phyloP scores from a whole-genome alignment of 768 basidiomycete species.

The Ramaria rubella region DNA sequence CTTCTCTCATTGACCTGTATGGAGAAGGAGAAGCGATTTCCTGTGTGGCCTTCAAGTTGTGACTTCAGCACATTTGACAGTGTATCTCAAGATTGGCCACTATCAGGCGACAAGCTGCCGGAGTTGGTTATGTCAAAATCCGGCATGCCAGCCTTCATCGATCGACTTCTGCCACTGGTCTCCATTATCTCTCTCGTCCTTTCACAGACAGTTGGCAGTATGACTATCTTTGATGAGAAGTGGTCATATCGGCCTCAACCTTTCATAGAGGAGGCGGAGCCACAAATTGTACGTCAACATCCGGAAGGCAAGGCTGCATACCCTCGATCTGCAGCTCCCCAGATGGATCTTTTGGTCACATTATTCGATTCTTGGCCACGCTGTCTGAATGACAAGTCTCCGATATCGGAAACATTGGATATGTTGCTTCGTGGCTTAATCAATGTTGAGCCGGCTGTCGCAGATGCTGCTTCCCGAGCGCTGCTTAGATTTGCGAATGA shows the following conservation, averaged over 20 bases:
- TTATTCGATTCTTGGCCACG: constrained; percentile 85
- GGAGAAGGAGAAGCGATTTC: constrained; percentile 63
- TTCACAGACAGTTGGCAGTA: constrained; percentile 57
- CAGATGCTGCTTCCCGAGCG: constrained; percentile 60
- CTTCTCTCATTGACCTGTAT: constrained; percentile 63
- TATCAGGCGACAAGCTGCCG: constrained; percentile 59
- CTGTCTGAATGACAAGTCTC: constrained; percentile 50
- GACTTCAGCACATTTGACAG: constrained; percentile 53
- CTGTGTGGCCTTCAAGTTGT: constrained; percentile 70
- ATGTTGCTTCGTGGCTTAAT: constrained; percentile 77
- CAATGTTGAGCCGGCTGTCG: constrained; percentile 73
- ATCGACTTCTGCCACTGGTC: constrained; percentile 53
- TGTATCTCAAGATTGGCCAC: constrained; percentile 59
- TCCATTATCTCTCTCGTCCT: constrained; percentile 52
- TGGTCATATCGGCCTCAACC: constrained; percentile 58
- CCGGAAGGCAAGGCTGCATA: constrained; percentile 60
- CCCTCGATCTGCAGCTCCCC: constrained; percentile 48
- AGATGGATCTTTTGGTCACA: constrained; percentile 65
- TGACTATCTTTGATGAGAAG: constrained; percentile 83
- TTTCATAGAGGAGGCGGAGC: constrained; percentile 62
- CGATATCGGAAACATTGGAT: constrained; percentile 59
- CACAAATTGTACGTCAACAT: constrained; percentile 61
- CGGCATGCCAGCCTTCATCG: constrained; percentile 67
- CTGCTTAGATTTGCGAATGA: constrained; percentile 70
- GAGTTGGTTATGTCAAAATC: constrained; percentile 49